Evolutionary conservation across 805 yeast genomes (phyloP).

Genomic region (Candida cerambycidarum): DNA sequence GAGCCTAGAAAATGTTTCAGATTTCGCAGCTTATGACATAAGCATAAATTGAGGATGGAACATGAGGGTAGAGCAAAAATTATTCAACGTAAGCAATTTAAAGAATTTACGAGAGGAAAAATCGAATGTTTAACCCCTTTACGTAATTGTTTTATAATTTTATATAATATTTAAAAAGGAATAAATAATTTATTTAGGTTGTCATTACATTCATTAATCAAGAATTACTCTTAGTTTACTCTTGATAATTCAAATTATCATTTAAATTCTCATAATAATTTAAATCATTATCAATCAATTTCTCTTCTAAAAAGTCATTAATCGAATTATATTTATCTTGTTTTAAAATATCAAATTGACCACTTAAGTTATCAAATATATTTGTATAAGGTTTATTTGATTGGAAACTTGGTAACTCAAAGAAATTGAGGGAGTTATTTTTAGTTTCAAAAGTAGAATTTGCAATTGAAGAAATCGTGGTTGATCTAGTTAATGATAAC

Average conservation of each 20-base stretch:
- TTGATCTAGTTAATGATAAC: slow-evolving; percentile 41
- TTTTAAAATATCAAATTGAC: slow-evolving; percentile 15
- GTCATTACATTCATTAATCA: slow-evolving; percentile 16
- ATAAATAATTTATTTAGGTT: slow-evolving; percentile 13
- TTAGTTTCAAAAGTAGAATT: slow-evolving; percentile 19
- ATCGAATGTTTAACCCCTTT: not conserved
- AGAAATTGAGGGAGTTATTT: slow-evolving; percentile 21
- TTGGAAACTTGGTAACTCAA: slow-evolving; percentile 29
- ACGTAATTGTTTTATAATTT: not conserved
- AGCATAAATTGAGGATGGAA: not conserved
- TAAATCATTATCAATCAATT: slow-evolving; percentile 37
- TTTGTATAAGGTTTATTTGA: not conserved
- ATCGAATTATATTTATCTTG: slow-evolving; percentile 42
- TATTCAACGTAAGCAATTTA: not conserved
- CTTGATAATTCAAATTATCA: slow-evolving; percentile 16
- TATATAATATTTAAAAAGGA: slow-evolving; percentile 4
- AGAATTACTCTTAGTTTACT: not conserved
- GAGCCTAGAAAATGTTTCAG: not conserved
- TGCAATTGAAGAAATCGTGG: slow-evolving; percentile 35
- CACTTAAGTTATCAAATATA: slow-evolving; percentile 4
- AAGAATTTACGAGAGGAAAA: not conserved
- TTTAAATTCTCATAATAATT: slow-evolving; percentile 31
- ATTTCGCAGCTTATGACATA: not conserved
- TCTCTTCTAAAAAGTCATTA: slow-evolving; percentile 42
- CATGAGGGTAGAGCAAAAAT: not conserved